Base-by-base conservation (phyloP, 2,329 filamentous ascomycete genomes). In the Penicillium oxalicum region DNA sequence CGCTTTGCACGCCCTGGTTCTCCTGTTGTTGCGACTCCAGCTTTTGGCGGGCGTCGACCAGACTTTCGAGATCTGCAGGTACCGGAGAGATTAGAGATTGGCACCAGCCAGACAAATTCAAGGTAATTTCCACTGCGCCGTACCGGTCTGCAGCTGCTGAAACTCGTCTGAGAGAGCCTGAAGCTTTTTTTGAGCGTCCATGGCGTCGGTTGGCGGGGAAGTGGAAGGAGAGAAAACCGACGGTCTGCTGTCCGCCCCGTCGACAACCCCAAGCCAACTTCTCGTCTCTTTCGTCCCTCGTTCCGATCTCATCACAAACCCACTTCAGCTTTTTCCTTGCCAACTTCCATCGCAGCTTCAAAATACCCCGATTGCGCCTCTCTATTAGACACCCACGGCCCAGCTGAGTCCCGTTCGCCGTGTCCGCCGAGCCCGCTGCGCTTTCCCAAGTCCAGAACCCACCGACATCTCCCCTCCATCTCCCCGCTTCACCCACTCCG, bases 11-110 rank as follows among this genome's bases (percentile, higher is more conserved):
- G 12, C 86, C 84, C 42, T 84, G 74, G 66, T 97, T 98, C 70
- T 98, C 93, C 65, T 95, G 88, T 68, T 87, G 87, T 70, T 98
- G 93, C 5, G 90, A 74, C 68, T 96, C 91, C 5, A 98, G 82
- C 71, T 87, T 94, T 73, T 98, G 91, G 54, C 91, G 82, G 8
- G 89, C 87, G 39, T 83, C 78, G 26, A 97, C 82, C 13, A 82
- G 75, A 38, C 77, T 80, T 68, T 90, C 87, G 47, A 97, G 79
- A 60, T 97, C 93, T 95, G 59, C 12, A 37, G n/a, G 29, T 36
- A 39, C 29, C 32, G 18, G 32, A 51, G 39, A 35, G 52, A 49
- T 59, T 48, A 59, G 51, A 32, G 27, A 44, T 39, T 25, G 34
- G 12, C 35, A 28, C 26, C 6, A 13, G n/a, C 11, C 7, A 26